These are phyloP conservation scores for Onygena corvina DNA, from an alignment of 2,329 filamentous ascomycete species.

Conservation along the genomic window DNA sequence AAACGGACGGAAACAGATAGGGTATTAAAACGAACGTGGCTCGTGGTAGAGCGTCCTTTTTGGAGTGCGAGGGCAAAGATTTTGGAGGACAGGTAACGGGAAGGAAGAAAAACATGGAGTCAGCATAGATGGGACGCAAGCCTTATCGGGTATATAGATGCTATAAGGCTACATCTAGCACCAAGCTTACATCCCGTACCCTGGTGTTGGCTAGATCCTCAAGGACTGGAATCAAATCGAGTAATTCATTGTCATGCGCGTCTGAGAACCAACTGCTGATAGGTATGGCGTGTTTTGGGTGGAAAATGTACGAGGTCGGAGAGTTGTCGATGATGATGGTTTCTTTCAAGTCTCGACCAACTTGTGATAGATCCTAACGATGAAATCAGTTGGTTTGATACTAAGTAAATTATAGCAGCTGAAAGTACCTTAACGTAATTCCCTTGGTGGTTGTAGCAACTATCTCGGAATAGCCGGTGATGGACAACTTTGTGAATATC, in stretches of 20 bases:
- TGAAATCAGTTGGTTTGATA: not conserved
- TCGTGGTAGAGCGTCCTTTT: constrained; percentile 5
- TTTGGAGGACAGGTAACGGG: not conserved
- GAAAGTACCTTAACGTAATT: constrained; percentile 77
- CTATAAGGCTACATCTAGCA: constrained; percentile 74
- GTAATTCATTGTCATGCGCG: constrained; percentile 94
- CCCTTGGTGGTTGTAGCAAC: constrained; percentile 97
- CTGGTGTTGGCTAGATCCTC: constrained; percentile 84
- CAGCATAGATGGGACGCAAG: not conserved
- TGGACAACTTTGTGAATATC: constrained; percentile 97
- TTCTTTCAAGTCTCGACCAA: constrained; percentile 87
- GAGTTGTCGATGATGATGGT: constrained; percentile 99
- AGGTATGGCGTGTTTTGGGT: constrained; percentile 94
- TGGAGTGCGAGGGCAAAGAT: not conserved
- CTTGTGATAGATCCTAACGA: constrained; percentile 72
- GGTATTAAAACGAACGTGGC: constrained; percentile 11
- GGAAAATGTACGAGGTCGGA: constrained; percentile 98
- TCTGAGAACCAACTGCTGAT: constrained; percentile 99
- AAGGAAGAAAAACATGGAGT: not conserved
- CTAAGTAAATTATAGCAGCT: not conserved
- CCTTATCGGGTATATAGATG: constrained; percentile 14
- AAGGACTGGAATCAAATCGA: constrained; percentile 94
- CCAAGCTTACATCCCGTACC: constrained; percentile 91
- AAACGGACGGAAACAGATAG: constrained; percentile 16
- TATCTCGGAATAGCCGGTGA: constrained; percentile 91